A percentile compares a stretch with the other conserved stretches of the same genome.
Conservation (phyloP, 768 basidiomycete genomes). For the Bullera alba region DNA sequence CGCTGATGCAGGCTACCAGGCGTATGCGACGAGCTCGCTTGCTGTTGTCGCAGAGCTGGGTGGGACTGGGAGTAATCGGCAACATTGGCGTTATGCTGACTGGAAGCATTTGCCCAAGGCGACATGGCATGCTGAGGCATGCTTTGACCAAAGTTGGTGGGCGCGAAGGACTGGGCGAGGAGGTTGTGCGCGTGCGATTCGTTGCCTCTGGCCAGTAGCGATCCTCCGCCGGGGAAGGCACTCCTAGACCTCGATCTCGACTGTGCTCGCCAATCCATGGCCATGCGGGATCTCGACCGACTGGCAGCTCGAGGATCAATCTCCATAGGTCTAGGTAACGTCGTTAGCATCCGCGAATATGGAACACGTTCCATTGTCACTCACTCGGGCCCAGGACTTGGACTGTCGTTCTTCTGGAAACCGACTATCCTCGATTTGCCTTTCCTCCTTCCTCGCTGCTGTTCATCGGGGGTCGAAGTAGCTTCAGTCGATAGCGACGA, state of each 20-base stretch:
- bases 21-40: background rate
- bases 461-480: slow-evolving; percentile 26
- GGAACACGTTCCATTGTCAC: slow-evolving; percentile 46
- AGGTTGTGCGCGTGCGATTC: slow-evolving; percentile 47
- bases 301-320: slow-evolving; percentile 55
- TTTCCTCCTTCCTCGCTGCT: slow-evolving; percentile 40
- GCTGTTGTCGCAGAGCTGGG: background rate
- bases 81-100: slow-evolving; percentile 11
- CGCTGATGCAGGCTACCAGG: background rate
- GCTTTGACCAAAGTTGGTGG: slow-evolving; percentile 1
- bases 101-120: slow-evolving; percentile 18
- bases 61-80: background rate
- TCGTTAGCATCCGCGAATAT: too few species aligned
- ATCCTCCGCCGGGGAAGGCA: slow-evolving; percentile 54
- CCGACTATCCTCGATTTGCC: slow-evolving; percentile 43
- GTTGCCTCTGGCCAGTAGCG: slow-evolving; percentile 24
- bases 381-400: slow-evolving; percentile 59
- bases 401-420: slow-evolving; percentile 31
- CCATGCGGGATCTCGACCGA: slow-evolving; percentile 70
- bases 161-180: slow-evolving; percentile 13
- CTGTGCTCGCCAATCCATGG: slow-evolving; percentile 73
- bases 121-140: too few species aligned
- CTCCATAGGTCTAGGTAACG: slow-evolving; percentile 22
- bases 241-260: slow-evolving; percentile 52
- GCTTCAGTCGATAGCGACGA: background rate